Evolutionary conservation across 2,329 filamentous ascomycete genomes (phyloP).

Genomic region (Colletotrichum tabaci): DNA sequence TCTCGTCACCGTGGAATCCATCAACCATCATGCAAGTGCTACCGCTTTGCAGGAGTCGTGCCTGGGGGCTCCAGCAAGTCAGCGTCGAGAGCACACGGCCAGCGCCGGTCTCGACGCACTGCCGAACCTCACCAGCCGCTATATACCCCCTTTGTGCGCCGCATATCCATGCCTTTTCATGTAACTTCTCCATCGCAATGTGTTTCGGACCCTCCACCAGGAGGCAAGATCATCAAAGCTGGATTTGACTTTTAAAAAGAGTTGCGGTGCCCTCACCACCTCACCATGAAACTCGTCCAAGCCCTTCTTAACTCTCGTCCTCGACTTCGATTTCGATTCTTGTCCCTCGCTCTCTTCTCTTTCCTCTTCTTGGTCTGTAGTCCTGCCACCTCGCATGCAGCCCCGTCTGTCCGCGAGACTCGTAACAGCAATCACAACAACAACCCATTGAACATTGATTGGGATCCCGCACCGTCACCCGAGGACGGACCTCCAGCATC

Average conservation of each 20-base stretch:
- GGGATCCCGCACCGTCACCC: constrained; percentile 70
- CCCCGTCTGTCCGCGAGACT: constrained; percentile 45
- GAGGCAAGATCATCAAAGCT: constrained; percentile 57
- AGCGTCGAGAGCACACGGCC: constrained; percentile 57
- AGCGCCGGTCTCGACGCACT: constrained; percentile 61
- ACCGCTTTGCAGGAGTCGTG: constrained; percentile 49
- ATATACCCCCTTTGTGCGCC: constrained; percentile 69
- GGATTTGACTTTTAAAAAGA: constrained; percentile 48
- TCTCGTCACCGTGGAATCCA: constrained; percentile 44
- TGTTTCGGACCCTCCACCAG: constrained; percentile 66
- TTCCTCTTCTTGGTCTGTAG: constrained; percentile 48
- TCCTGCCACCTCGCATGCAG: constrained; percentile 48
- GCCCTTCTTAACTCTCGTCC: constrained; percentile 48
- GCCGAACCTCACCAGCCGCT: constrained; percentile 68
- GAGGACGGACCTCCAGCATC: constrained; percentile 74
- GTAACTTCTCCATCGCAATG: constrained; percentile 63
- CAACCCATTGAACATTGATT: constrained; percentile 64
- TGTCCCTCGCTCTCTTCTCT: constrained; percentile 41
- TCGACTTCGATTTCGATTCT: constrained; percentile 44
- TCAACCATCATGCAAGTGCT: constrained; percentile 58
- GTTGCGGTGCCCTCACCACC: constrained; percentile 52
- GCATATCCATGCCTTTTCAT: constrained; percentile 58
- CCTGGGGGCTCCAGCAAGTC: constrained; percentile 57
- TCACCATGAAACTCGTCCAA: constrained; percentile 59
- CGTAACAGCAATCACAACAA: constrained; percentile 49